phyloP scores from a whole-genome alignment of 257 asterid genomes.

The Verbena officinalis region DNA sequence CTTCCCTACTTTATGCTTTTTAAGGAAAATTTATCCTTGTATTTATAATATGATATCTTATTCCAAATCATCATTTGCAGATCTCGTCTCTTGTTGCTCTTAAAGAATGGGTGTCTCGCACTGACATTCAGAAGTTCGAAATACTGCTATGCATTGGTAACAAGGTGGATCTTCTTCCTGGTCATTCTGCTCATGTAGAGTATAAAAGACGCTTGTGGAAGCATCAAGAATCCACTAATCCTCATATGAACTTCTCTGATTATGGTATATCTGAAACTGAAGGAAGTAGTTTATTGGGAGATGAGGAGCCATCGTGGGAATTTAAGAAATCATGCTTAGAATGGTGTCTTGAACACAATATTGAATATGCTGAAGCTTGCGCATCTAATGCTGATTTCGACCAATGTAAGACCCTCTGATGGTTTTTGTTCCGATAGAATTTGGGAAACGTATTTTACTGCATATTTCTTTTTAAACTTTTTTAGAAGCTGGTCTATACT shows the following conservation, averaged over 20 bases:
- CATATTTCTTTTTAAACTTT: neutral
- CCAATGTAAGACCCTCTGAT: conserved; percentile 61
- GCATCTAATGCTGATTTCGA: conserved; percentile 85
- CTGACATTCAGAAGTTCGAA: conserved; percentile 72
- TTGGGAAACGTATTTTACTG: neutral
- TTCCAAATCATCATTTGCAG: conserved; percentile 48
- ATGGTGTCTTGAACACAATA: conserved; percentile 84
- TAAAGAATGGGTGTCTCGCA: conserved; percentile 72
- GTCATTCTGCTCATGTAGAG: conserved; percentile 83
- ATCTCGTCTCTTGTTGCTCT: conserved; percentile 68
- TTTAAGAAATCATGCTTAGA: conserved; percentile 57
- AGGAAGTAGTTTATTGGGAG: conserved; percentile 84
- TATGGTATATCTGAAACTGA: conserved; percentile 87
- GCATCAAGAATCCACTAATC: conserved; percentile 47
- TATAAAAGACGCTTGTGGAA: conserved; percentile 67
- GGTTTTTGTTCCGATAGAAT: neutral
- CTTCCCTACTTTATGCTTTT: conserved; percentile 23
- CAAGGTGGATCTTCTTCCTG: conserved; percentile 90
- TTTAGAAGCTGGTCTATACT: neutral
- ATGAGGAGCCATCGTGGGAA: conserved; percentile 60
- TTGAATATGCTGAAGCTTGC: conserved; percentile 93
- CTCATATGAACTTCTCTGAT: conserved; percentile 42
- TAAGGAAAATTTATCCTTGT: neutral
- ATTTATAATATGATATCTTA: conserved; percentile 26
- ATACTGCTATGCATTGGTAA: conserved; percentile 83